Conservation (phyloP, 225 moss, liverwort and hornwort species). For the Thuidium tamariscinum region DNA sequence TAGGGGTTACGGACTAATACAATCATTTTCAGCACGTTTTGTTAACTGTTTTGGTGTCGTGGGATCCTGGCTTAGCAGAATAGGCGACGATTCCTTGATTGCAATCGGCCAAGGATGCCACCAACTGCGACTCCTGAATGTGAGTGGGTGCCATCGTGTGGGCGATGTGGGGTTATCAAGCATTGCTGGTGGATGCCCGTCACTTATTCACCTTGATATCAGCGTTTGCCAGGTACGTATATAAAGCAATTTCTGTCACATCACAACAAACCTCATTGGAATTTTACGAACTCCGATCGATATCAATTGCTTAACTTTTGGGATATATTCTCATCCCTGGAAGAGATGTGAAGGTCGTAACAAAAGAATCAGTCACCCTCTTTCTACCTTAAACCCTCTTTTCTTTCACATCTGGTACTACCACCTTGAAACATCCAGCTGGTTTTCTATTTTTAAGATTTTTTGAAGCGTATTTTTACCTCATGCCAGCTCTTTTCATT, state of each 20-base stretch:
- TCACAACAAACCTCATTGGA: not conserved
- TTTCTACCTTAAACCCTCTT: not conserved
- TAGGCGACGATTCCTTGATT: constrained; percentile 61
- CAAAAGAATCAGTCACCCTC: not conserved
- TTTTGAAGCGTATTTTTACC: not conserved
- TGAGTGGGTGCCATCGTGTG: constrained; percentile 66
- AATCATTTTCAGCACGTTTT: not conserved
- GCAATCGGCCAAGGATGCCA: constrained; percentile 65
- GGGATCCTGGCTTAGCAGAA: constrained; percentile 24
- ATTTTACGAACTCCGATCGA: not conserved
- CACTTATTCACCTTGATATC: constrained; percentile 53
- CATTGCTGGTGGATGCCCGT: constrained; percentile 64
- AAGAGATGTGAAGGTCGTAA: not conserved
- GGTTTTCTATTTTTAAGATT: not conserved
- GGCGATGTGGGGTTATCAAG: constrained; percentile 47
- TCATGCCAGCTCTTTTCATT: not conserved
- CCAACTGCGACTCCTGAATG: constrained; percentile 50
- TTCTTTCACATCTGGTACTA: not conserved
- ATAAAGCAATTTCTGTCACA: not conserved
- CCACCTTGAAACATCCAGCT: not conserved
- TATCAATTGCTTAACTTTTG: not conserved
- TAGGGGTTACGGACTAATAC: not conserved
- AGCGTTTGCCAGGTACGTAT: constrained; percentile 55
- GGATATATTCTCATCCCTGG: not conserved
- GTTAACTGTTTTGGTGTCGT: not conserved